Conservation (phyloP, 257 asterid species). For the Lycium barbarum region DNA sequence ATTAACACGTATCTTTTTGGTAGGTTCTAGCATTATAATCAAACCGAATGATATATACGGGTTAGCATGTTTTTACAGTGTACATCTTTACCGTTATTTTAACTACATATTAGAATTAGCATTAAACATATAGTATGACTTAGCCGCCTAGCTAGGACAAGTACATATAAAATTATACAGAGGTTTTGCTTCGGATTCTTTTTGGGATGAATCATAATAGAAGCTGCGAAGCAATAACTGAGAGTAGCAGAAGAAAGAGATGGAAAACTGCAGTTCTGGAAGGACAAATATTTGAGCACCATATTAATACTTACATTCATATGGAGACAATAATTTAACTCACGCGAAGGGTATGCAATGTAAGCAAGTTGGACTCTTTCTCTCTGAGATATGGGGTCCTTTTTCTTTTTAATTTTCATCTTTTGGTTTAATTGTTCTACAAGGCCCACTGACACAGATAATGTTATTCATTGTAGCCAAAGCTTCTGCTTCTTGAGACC, state of each 20-base stretch:
- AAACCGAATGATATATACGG: not conserved
- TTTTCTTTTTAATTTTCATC: slow-evolving; percentile 33
- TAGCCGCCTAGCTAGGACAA: not conserved
- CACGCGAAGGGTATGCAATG: slow-evolving; percentile 59
- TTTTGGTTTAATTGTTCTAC: not conserved
- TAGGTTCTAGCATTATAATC: no score
- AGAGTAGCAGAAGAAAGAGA: slow-evolving; percentile 14
- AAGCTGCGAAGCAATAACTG: not conserved
- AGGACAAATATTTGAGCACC: slow-evolving; percentile 20
- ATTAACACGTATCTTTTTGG: no score
- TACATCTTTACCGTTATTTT: no score
- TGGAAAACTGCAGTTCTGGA: slow-evolving; percentile 28
- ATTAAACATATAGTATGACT: no score
- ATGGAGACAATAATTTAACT: slow-evolving; percentile 48
- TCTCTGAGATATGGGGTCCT: slow-evolving; percentile 37
- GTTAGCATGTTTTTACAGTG: not conserved
- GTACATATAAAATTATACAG: not conserved
- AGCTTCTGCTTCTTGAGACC: not conserved
- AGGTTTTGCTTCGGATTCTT: not conserved
- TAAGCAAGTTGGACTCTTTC: slow-evolving; percentile 28
- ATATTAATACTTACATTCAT: not conserved
- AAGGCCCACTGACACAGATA: slow-evolving; percentile 22
- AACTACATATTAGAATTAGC: not conserved
- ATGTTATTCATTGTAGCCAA: not conserved
- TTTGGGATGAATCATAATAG: not conserved